These are phyloP conservation scores for Coniochaeta ligniaria DNA, from an alignment of 2,329 filamentous ascomycete genomes.

Conservation along the genomic window DNA sequence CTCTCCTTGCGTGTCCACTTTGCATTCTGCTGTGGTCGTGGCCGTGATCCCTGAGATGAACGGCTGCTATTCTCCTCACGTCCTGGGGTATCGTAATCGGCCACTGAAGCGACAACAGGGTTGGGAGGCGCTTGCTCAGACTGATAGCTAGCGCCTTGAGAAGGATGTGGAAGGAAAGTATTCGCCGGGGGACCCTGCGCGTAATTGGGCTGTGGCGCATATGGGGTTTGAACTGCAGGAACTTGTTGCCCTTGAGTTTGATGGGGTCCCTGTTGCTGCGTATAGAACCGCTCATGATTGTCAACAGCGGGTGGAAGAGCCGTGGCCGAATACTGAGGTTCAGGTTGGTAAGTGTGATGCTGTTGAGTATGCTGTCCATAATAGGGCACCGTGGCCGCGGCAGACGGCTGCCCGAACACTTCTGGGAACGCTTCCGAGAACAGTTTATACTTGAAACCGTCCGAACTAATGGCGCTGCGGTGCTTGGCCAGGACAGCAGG, in stretches of 20 bases:
- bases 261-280: neutral
- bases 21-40: neutral
- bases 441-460: slow-evolving; percentile 24
- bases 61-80: neutral
- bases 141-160: neutral
- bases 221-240: neutral
- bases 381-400: neutral
- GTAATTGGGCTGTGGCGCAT: neutral
- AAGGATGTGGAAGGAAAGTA: neutral
- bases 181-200: neutral
- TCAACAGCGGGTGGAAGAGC: neutral
- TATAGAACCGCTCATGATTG: neutral
- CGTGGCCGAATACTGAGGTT: neutral
- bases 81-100: neutral
- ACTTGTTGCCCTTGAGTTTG: neutral
- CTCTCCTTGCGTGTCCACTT: neutral
- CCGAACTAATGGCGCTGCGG: slow-evolving; percentile 17
- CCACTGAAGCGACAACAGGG: neutral
- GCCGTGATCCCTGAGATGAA: neutral
- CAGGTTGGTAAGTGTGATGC: neutral
- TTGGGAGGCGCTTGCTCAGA: neutral
- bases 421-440: slow-evolving; percentile 31
- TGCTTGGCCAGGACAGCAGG: slow-evolving; percentile 21
- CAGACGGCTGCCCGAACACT: slow-evolving; percentile 15
- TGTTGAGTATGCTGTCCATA: slow-evolving; percentile 1